Conservation (phyloP, 1,284 basidiomycete species). For the Agaricales sp. region DNA sequence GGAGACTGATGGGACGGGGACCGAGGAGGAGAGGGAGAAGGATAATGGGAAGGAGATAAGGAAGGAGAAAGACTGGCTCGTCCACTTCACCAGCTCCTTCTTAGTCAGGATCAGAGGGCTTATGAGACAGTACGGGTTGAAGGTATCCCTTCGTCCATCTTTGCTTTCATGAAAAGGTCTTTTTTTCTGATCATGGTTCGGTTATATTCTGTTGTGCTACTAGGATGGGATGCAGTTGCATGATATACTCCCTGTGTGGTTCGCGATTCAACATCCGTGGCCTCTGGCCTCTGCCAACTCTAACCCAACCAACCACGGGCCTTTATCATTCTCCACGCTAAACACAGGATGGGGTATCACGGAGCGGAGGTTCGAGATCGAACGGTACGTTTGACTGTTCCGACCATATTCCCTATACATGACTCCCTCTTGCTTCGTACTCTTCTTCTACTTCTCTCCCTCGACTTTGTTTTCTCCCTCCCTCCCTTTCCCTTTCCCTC, state of each 20-base stretch:
- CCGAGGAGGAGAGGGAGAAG: no score
- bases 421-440: not conserved
- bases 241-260: constrained; percentile 78
- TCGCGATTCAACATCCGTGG: constrained; percentile 48
- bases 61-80: constrained; percentile 51
- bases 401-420: no score
- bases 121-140: constrained; percentile 37
- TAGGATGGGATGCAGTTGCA: constrained; percentile 82
- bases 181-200: no score
- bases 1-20: constrained; percentile 40
- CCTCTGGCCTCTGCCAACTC: no score
- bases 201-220: no score
- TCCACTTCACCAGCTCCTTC: constrained; percentile 74
- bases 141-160: no score
- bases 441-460: no score
- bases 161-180: no score
- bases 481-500: not conserved
- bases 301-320: constrained; percentile 13
- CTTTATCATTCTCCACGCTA: constrained; percentile 19
- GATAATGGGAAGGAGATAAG: no score
- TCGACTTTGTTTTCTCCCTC: not conserved
- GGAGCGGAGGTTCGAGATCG: constrained; percentile 53
- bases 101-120: constrained; percentile 64
- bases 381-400: constrained; percentile 39
- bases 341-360: constrained; percentile 41